Conservation (phyloP, 805 yeast species). For the Cyberlindnera samutprakarnensis region DNA sequence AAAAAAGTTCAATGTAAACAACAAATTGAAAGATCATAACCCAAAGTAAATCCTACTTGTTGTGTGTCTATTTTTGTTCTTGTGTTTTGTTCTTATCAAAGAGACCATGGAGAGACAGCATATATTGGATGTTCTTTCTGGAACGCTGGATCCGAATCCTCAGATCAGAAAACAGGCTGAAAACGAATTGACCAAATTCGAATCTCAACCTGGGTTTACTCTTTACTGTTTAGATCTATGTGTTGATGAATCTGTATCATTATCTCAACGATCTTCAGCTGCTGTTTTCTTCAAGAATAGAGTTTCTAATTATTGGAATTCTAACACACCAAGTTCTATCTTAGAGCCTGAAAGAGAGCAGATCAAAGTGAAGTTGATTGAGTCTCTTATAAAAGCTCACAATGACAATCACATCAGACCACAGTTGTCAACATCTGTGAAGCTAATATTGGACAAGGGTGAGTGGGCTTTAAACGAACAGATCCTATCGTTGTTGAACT, state of each 20-base stretch:
- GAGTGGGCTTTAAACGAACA: constrained; percentile 24
- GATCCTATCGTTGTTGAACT: constrained; percentile 29
- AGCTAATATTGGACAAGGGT: constrained; percentile 43
- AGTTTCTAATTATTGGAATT: constrained; percentile 47
- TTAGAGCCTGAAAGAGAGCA: constrained; percentile 43
- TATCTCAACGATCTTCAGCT: constrained; percentile 45
- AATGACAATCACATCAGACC: constrained; percentile 38
- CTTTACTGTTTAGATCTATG: constrained; percentile 44
- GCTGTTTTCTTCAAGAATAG: constrained; percentile 67
- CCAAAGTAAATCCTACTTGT: no score
- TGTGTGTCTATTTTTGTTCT: no score
- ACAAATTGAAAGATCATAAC: no score
- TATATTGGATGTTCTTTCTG: constrained; percentile 41
- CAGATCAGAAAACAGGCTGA: constrained; percentile 47
- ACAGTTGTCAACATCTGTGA: constrained; percentile 51
- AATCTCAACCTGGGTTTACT: constrained; percentile 52
- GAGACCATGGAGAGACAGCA: constrained; percentile 35
- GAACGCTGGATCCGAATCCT: constrained; percentile 46
- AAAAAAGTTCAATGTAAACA: no score
- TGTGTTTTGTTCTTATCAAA: background rate
- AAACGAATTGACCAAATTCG: constrained; percentile 39
- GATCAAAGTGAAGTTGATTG: constrained; percentile 46
- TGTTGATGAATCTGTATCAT: constrained; percentile 34
- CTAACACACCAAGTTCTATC: constrained; percentile 24
- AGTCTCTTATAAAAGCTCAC: constrained; percentile 38